phyloP scores from a whole-genome alignment of 768 basidiomycete genomes.

The Rhodotorula kratochvilovae region DNA sequence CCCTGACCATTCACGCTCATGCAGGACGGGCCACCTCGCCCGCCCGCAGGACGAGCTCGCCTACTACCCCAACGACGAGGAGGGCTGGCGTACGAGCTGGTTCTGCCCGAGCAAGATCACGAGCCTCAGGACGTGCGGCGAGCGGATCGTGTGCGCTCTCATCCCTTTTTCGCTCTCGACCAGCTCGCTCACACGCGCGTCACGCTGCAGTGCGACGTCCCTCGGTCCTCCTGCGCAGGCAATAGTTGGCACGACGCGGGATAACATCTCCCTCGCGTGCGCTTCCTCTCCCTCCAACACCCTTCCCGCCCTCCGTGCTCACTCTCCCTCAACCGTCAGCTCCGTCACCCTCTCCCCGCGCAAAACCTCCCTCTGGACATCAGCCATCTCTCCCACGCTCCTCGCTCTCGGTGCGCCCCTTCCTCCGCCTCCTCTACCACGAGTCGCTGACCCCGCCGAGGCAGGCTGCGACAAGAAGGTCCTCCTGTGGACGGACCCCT shows the following conservation, averaged over 20 bases:
- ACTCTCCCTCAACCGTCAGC: background rate
- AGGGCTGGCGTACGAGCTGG: conserved; percentile 29
- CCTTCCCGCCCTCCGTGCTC: background rate
- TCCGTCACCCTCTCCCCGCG: conserved; percentile 31
- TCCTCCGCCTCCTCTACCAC: too few relatives aligned
- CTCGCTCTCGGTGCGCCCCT: conserved; percentile 23
- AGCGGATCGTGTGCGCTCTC: conserved; percentile 10
- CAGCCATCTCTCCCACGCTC: conserved; percentile 23
- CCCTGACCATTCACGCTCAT: too few relatives aligned
- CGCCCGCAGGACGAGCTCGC: conserved; percentile 2
- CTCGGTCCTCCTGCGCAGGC: conserved; percentile 33
- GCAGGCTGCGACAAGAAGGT: conserved; percentile 35
- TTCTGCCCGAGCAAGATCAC: conserved; percentile 26
- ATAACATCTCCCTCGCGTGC: conserved; percentile 32
- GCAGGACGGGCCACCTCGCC: conserved; percentile 12
- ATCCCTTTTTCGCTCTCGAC: too few relatives aligned
- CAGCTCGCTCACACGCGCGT: background rate
- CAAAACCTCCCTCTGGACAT: conserved; percentile 35
- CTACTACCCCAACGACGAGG: conserved; percentile 37
- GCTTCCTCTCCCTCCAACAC: background rate
- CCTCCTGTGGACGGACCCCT: conserved; percentile 10
- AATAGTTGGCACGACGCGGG: conserved; percentile 18
- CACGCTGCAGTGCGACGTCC: conserved; percentile 21
- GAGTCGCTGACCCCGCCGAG: accelerated
- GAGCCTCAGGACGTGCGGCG: background rate